These are phyloP conservation scores for Salicornia ramosissima DNA, from an alignment of 148 eudicot species.

Conservation along the genomic window DNA sequence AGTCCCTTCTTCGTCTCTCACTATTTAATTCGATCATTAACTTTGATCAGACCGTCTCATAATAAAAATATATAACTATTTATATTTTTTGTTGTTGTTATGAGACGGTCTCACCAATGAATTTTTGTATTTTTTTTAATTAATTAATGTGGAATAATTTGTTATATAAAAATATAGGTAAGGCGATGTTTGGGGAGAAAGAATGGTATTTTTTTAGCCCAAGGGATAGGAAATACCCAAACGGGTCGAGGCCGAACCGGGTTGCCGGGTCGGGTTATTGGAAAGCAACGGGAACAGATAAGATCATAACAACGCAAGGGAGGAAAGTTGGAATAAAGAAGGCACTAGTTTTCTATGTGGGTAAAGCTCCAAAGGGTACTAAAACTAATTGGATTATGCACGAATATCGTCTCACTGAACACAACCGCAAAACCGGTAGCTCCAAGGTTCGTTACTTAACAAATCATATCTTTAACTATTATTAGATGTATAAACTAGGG, in stretches of 20 bases:
- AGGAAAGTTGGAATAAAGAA: conserved; percentile 71
- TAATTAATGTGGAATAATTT: not conserved
- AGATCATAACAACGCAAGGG: conserved; percentile 47
- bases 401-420: conserved; percentile 65
- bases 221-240: conserved; percentile 73
- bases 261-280: conserved; percentile 81
- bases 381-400: conserved; percentile 96
- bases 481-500: too few relatives aligned
- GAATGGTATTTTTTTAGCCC: conserved; percentile 90
- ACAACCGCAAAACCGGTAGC: conserved; percentile 42
- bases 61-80: too few relatives aligned
- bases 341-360: conserved; percentile 68
- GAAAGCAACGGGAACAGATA: conserved; percentile 88
- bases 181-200: conserved; percentile 70
- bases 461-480: too few relatives aligned
- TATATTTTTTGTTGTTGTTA: too few relatives aligned
- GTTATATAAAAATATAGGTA: conserved; percentile 45
- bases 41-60: too few relatives aligned
- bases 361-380: conserved; percentile 78
- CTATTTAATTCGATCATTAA: too few relatives aligned
- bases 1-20: conserved; percentile 7
- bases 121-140: not conserved
- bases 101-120: too few relatives aligned
- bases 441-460: conserved; percentile 35
- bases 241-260: conserved; percentile 76